Percentiles rank a stretch among this genome's conserved stretches.
phyloP scores from a whole-genome alignment of 2,329 filamentous ascomycete species.

The Cercospora brassicicola region DNA sequence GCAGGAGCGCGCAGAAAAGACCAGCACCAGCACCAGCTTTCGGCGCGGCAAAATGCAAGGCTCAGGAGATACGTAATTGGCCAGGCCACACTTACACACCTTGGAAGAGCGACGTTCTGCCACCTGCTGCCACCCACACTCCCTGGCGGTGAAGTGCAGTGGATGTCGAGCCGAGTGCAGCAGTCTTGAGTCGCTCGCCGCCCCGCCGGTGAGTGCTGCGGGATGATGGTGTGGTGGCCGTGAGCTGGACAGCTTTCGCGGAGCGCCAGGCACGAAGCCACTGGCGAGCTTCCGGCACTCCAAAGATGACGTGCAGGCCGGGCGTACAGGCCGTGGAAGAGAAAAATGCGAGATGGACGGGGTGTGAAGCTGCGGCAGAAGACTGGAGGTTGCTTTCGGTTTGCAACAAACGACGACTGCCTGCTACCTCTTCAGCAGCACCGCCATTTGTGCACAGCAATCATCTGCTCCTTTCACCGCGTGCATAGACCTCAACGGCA shows the following conservation, averaged over 20 bases:
- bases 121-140: not conserved
- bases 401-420: not conserved
- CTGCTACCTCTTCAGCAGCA: too few relatives aligned
- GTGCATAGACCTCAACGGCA: not conserved
- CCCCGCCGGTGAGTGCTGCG: not conserved
- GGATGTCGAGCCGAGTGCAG: not conserved
- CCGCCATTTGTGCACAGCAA: not conserved
- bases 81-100: not conserved
- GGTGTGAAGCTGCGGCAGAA: not conserved
- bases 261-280: conserved; percentile 8
- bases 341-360: not conserved
- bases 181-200: not conserved
- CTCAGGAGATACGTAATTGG: conserved; percentile 10
- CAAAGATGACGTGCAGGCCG: conserved; percentile 2
- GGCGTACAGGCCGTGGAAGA: not conserved
- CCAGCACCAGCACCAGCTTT: not conserved
- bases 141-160: not conserved
- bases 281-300: not conserved
- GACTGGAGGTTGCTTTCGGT: not conserved
- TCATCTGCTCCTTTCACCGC: conserved; percentile 3
- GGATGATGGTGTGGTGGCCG: not conserved
- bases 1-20: conserved; percentile 1
- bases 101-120: not conserved
- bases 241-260: not conserved
- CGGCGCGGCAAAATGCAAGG: not conserved